Base-by-base conservation (phyloP, 163 green algal genomes). In the Chloromonas sp. region DNA sequence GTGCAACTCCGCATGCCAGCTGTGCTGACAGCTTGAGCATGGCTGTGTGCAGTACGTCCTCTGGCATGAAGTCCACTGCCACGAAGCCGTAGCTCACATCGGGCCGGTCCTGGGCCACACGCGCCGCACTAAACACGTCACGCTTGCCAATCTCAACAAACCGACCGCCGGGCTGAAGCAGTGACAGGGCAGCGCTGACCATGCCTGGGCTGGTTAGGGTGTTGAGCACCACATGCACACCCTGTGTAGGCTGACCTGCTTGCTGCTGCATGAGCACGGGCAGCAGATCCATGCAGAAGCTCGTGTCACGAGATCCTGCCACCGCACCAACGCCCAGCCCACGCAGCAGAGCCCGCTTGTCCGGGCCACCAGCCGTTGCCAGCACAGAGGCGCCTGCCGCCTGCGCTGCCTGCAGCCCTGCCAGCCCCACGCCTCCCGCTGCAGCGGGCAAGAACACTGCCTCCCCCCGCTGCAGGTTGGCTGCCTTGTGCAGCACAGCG, bases 131-230 rank as follows among this genome's bases (percentile, higher is more conserved):
- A 77, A 88, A 93, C 62, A 95, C 87, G 85, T 94, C 93, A 82
- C 93, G 90, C 88, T 96, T 96, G 84, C 91, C 92, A 83, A 96
- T 95, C 90, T 96, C 93, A 81, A 94, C 91, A 82, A 94, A 90
- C 1, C 87, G 82, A 2, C 89, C 92, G 78, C 90, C 92, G 14
- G 58, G 81, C 11, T 71, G 78, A 2, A 97, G 84, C 71, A 90
- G 71, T 14, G 92, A 87, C 78, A 97, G 87, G 1, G 90, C 92
- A n/a, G 86, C 92, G 0, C 86, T 89, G 81, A 98, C 93, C 91
- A 97, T 94, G 85, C 94, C 92, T 84, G 70, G 91, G 93, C 78
- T 87, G 15, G 95, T 98, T 85, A 98, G 94, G 62, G 92, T 95
- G 92, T 98, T 98, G 59, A 98, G 87, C 36, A 90, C 91, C 76